Percentiles rank a stretch among this genome's conserved stretches.
Evolutionary conservation across 768 basidiomycete species (phyloP).

Genomic region (Lentinula boryana): DNA sequence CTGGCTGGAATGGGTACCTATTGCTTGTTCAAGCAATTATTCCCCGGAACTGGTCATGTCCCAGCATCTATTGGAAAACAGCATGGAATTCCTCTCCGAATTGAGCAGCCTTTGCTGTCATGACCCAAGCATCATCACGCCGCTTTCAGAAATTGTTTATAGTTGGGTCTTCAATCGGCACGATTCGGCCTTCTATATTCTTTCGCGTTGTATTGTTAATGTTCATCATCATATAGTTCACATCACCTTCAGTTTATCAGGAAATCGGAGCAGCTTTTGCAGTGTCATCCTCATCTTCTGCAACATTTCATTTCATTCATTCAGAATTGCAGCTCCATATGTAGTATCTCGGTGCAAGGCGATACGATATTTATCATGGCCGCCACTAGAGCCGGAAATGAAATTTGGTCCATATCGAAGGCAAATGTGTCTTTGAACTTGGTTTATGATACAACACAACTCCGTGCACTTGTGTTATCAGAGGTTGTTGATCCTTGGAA

Average conservation of each 20-base stretch:
- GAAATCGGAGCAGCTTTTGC: not conserved
- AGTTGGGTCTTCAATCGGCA: not conserved
- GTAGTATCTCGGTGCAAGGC: not conserved
- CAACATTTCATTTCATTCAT: not conserved
- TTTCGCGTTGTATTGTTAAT: not conserved
- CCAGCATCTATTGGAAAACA: not conserved
- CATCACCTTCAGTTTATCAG: not conserved
- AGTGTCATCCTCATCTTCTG: not conserved
- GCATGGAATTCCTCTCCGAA: not conserved
- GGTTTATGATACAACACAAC: constrained; percentile 1
- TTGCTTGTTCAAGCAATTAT: not conserved
- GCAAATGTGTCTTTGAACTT: not conserved
- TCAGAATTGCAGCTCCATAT: not conserved
- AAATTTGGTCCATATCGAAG: not conserved
- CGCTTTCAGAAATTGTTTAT: not conserved
- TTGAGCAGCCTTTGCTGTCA: not conserved
- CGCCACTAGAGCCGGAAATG: not conserved
- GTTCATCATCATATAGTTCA: not conserved
- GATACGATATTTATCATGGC: not conserved
- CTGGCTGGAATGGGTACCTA: constrained; percentile 3
- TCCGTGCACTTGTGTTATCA: constrained; percentile 1
- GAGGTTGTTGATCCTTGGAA: not conserved
- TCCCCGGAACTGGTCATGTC: not conserved
- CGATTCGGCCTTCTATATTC: not conserved
- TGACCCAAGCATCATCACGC: not conserved